Base-by-base conservation (phyloP, 1,284 basidiomycete genomes). In the Irpex lacteus region DNA sequence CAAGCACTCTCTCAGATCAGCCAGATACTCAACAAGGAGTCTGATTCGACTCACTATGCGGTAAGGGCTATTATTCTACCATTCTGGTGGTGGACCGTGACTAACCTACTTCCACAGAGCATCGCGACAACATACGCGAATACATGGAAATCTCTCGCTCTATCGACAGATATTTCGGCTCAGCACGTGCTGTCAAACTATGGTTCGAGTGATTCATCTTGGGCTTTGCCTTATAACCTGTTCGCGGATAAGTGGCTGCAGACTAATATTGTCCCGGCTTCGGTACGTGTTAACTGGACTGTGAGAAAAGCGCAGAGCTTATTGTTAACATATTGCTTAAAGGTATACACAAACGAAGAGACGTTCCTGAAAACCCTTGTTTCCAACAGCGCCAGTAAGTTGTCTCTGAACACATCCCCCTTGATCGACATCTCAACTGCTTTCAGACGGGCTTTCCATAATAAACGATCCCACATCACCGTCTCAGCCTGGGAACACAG, bases 201-300 rank as follows among this genome's bases (percentile, higher is more conserved):
- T 63, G 81, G 80, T 15, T 74, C 82, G 61, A 73, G 78, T 54
- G 70, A 69, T 66, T 81, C 50, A 4, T 66, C 81, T 74, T 89
- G 86, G 85, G 83, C 85, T 5, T 70, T 87, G 52, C 75, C 85
- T 19, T 90, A 91, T 75, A 90, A 90, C 73, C 71, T 91, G 11
- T 89, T 80, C 64, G 85, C 81, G 3, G 88, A 90, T 73, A 85
- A 82, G 68, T 74, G 90, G 32, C 77, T 91, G 6, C 65, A 66
- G 8, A 64, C 65, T 9, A 38, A 65, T 19, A 58, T 75, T 26
- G 61, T 75, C 0, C 57, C 64, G 38, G 59, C 69, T n/a, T 44
- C 64, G 19, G 73, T 74, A 59, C 34, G 70, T 63, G 13, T 40
- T 26, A 26, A 26, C 26, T 26, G 26, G 26, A 26, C 26, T 26